Evolutionary conservation across 805 yeast genomes (phyloP), one percentile per base, ranked within the genome.

Genomic region (Kluyveromyces starmeri): DNA sequence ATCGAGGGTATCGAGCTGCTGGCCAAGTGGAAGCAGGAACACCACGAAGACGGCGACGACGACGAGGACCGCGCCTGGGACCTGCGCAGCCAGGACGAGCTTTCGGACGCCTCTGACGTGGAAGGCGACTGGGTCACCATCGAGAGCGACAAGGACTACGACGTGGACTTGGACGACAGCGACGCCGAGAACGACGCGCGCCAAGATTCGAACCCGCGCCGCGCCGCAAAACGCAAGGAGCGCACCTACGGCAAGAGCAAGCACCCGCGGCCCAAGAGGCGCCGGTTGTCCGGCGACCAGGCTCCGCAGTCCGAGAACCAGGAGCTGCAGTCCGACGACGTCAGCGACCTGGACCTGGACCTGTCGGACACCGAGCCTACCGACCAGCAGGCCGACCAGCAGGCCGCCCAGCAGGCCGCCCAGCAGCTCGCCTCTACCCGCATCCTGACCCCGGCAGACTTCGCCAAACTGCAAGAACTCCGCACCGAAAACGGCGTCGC

Each of bases 401-500:
- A 44, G 39, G 56, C 53, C 32, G 51, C 62, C 36, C 59, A 56
- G 32, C 42, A 62, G 5, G 64, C 61, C 34, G 68, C 70, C 64
- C 63, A 67, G 37, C 75, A 75, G 38, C 45, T 84, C 44, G 81
- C 78, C 24, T 70, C 82, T n/a, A 71, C 75, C 32, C 75, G 82
- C 47, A 81, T 92, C 41, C 70, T 92, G 47, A 92, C 99, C 0
- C 98, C 99, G 15, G 96, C 97, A 1, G 99, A 92, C 65, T 92
- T 88, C 55, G 95, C 95, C 42, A 89, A 89, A 61, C 69, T 92
- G 49, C 89, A 89, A 51, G 96, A 92, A 59, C 71, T 92, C 48
- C 74, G 77, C 51, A 68, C 75, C 12, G 78, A 82, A 58, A 95
- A 95, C 4, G 96, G 96, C 46, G 70, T 88, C 32, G 83, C 83